Evolutionary conservation across 306 rosid genomes (phyloP).

Genomic region (Inga oerstediana): DNA sequence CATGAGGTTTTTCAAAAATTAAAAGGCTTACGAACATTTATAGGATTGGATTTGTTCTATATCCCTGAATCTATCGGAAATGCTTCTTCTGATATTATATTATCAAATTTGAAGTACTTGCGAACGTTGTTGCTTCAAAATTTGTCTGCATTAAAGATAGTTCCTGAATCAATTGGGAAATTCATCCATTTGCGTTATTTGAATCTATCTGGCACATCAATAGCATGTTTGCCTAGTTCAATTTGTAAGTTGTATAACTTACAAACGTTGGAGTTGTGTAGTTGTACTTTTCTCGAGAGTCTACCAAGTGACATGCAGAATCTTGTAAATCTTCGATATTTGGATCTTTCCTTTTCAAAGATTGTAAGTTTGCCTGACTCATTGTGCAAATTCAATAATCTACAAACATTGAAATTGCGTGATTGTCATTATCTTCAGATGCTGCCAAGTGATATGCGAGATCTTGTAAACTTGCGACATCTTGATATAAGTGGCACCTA

Average conservation of each 20-base stretch:
- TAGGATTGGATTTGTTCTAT: not conserved
- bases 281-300: not conserved
- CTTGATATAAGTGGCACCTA: not conserved
- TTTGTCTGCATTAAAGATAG: not conserved
- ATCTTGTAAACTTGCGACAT: conserved; percentile 23
- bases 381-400: conserved; percentile 15
- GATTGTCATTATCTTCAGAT: rapidly evolving
- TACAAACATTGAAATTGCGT: not conserved
- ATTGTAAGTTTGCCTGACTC: conserved; percentile 1
- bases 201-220: not conserved
- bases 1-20: not conserved
- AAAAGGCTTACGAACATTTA: conserved; percentile 19
- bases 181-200: conserved; percentile 5
- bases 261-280: not conserved
- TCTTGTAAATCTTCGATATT: conserved; percentile 8
- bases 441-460: conserved; percentile 9
- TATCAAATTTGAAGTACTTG: not conserved
- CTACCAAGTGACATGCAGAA: not conserved
- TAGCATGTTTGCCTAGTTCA: not conserved
- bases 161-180: conserved; percentile 22
- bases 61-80: not conserved
- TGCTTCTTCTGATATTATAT: too few species aligned
- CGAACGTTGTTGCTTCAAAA: not conserved
- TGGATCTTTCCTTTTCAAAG: not conserved
- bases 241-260: conserved; percentile 19